These are phyloP conservation scores for Microdochium paspali DNA, from an alignment of 2,329 filamentous ascomycete species.

Conservation along the genomic window DNA sequence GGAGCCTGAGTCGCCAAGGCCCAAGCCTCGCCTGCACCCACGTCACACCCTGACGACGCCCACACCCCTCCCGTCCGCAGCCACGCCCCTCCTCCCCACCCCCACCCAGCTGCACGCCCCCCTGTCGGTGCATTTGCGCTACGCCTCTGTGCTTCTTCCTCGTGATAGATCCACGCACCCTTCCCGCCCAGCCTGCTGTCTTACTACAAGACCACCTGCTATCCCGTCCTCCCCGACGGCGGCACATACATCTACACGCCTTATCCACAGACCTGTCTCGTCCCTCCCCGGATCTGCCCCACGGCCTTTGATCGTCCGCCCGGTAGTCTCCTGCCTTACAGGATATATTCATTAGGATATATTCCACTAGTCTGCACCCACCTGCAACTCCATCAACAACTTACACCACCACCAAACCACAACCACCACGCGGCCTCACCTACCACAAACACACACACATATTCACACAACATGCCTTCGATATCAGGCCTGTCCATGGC, in stretches of 20 bases:
- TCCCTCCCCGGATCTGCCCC: neutral
- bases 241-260: neutral
- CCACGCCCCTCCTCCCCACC: neutral
- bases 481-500: constrained; percentile 33
- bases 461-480: constrained; percentile 32
- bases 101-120: neutral
- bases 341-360: neutral
- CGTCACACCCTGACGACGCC: neutral
- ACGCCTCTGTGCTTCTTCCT: constrained; percentile 1
- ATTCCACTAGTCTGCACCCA: neutral
- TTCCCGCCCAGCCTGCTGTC: neutral
- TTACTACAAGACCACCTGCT: neutral
- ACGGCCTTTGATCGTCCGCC: neutral
- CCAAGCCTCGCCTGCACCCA: neutral
- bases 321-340: neutral
- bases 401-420: constrained; percentile 1
- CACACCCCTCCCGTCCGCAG: neutral
- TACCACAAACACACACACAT: constrained; percentile 16
- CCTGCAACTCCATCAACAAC: neutral
- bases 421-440: too few relatives aligned
- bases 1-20: neutral
- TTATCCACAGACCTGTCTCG: neutral
- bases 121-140: neutral
- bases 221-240: neutral
- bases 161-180: constrained; percentile 1